Conservation (phyloP, 805 yeast genomes). For the Wickerhamiella lipophila region DNA sequence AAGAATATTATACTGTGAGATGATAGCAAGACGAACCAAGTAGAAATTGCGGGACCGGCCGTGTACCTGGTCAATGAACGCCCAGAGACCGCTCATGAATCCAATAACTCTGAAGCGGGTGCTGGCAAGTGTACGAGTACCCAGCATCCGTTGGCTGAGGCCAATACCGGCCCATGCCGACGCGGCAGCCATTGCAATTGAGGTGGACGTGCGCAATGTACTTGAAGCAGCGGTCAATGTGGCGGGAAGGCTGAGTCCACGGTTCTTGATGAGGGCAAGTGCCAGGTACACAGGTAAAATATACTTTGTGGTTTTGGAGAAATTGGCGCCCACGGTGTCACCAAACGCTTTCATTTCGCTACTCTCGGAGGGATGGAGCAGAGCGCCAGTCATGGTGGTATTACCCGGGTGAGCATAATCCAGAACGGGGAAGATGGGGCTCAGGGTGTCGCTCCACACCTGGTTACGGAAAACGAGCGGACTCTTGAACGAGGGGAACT, state of each 20-base stretch:
- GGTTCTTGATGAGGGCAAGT: slow-evolving; percentile 15
- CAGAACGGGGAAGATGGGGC: slow-evolving; percentile 21
- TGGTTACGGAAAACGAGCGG: slow-evolving; percentile 22
- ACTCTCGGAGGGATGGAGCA: slow-evolving; percentile 25
- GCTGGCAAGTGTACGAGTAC: slow-evolving; percentile 24
- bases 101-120: slow-evolving; percentile 36
- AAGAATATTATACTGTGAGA: slow-evolving; percentile 29
- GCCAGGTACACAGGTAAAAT: slow-evolving; percentile 24
- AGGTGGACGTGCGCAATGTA: slow-evolving; percentile 26
- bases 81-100: slow-evolving; percentile 33
- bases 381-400: slow-evolving; percentile 25
- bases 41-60: slow-evolving; percentile 28
- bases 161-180: slow-evolving; percentile 33
- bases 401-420: slow-evolving; percentile 27
- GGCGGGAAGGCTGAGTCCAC: not conserved
- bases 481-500: slow-evolving; percentile 27
- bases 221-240: slow-evolving; percentile 17
- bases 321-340: slow-evolving; percentile 21
- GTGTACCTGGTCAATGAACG: slow-evolving; percentile 26
- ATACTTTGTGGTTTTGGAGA: slow-evolving; percentile 21
- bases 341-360: slow-evolving; percentile 21
- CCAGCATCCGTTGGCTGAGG: slow-evolving; percentile 26
- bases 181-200: slow-evolving; percentile 28
- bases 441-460: slow-evolving; percentile 17
- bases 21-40: slow-evolving; percentile 28